Evolutionary conservation across 495 filamentous ascomycete species (phyloP).

Genomic region (Aspergillus kassunensis): DNA sequence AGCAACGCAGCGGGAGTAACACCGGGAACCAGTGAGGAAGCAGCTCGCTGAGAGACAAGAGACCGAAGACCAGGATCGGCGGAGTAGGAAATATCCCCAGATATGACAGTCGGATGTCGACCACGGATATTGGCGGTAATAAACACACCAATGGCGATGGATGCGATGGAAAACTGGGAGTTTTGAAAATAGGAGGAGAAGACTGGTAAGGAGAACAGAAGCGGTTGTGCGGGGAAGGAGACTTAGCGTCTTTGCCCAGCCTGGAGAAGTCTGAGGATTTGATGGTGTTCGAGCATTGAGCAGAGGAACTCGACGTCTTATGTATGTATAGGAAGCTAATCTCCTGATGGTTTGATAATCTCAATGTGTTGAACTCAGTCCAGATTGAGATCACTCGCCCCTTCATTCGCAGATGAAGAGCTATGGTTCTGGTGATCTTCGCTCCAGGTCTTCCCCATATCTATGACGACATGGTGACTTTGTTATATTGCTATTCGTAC

Average conservation of each 20-base stretch:
- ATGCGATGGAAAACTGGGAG: slow-evolving; percentile 14
- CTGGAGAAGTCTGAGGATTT: not conserved
- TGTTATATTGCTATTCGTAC: not conserved
- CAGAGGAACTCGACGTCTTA: slow-evolving; percentile 1
- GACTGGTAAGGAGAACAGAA: too few species aligned
- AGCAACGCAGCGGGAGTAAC: slow-evolving; percentile 24
- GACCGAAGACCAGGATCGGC: slow-evolving; percentile 18
- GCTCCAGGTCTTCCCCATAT: not conserved
- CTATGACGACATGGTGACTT: slow-evolving; percentile 3
- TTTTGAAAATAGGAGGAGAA: slow-evolving; percentile 11
- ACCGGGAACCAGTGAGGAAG: slow-evolving; percentile 16
- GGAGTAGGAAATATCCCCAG: slow-evolving; percentile 15
- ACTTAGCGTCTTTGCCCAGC: slow-evolving; percentile 1
- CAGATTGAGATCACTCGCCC: not conserved
- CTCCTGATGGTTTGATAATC: not conserved
- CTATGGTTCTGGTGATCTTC: not conserved
- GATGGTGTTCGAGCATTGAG: not conserved
- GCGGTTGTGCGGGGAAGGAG: slow-evolving; percentile 16
- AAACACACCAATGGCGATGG: slow-evolving; percentile 19
- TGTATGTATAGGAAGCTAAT: not conserved
- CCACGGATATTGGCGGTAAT: slow-evolving; percentile 12
- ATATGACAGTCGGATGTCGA: slow-evolving; percentile 7
- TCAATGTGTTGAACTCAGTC: not conserved
- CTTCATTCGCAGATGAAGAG: not conserved
- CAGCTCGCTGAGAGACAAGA: slow-evolving; percentile 17